phyloP scores from a whole-genome alignment of 1,284 basidiomycete genomes.

The Trichosporon inkin region DNA sequence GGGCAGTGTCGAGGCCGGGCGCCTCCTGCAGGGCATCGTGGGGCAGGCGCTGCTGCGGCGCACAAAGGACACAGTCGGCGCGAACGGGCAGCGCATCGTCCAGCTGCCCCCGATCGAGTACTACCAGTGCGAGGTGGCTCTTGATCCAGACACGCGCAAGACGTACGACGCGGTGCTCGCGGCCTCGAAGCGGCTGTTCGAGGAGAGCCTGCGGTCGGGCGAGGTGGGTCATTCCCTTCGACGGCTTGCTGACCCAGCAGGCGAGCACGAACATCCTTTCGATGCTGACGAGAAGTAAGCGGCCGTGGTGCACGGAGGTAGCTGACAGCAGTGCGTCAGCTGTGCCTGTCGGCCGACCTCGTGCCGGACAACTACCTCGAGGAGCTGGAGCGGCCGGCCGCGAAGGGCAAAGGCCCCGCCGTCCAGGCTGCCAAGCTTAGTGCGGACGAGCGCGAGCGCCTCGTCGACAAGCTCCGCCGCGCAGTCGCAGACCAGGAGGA shows the following conservation, averaged over 20 bases:
- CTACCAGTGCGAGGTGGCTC: constrained; percentile 56
- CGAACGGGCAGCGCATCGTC: constrained; percentile 65
- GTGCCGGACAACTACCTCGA: constrained; percentile 72
- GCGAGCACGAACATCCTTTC: constrained; percentile 62
- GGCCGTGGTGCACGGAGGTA: background rate
- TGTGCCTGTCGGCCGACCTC: constrained; percentile 73
- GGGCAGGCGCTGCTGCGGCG: constrained; percentile 74
- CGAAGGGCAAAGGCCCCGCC: constrained; percentile 57
- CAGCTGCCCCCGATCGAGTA: constrained; percentile 65
- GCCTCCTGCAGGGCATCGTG: constrained; percentile 78
- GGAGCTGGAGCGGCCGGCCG: constrained; percentile 53
- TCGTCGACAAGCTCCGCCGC: constrained; percentile 64
- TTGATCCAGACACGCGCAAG: constrained; percentile 62
- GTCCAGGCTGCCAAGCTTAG: constrained; percentile 26
- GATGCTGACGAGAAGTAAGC: constrained; percentile 65
- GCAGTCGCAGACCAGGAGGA: constrained; percentile 78
- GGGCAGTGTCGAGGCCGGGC: constrained; percentile 62
- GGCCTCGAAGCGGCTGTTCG: constrained; percentile 61
- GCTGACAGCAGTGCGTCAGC: constrained; percentile 61
- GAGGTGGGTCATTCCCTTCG: constrained; percentile 18
- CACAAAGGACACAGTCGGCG: constrained; percentile 83
- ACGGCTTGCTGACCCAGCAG: constrained; percentile 20
- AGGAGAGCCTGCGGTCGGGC: constrained; percentile 55
- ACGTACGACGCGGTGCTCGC: constrained; percentile 72
- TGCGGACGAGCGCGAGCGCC: constrained; percentile 44